phyloP scores from a whole-genome alignment of 345 rosid species.

The Brassica incana region DNA sequence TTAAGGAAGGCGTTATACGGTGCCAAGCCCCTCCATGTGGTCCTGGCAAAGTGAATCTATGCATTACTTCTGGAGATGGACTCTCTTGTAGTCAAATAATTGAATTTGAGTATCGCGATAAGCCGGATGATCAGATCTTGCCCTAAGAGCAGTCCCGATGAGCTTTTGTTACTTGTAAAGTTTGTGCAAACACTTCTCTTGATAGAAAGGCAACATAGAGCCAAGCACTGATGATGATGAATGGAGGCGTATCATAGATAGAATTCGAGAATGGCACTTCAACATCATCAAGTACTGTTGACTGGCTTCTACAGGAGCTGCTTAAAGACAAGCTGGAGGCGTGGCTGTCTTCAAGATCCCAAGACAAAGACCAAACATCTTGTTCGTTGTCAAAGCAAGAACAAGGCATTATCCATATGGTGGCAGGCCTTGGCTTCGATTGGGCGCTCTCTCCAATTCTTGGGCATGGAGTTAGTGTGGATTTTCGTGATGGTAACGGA shows the following conservation, averaged over 20 bases:
- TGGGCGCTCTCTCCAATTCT: conserved; percentile 88
- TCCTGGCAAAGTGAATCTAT: conserved; percentile 76
- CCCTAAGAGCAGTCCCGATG: conserved; percentile 49
- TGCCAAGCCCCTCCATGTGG: conserved; percentile 74
- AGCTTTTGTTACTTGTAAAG: conserved; percentile 63
- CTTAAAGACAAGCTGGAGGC: conserved; percentile 76
- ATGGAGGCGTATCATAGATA: conserved; percentile 61
- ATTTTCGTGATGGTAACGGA: conserved; percentile 88
- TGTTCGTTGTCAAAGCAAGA: conserved; percentile 79
- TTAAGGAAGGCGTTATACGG: conserved; percentile 76
- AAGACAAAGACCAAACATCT: conserved; percentile 38
- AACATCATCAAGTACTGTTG: conserved; percentile 54
- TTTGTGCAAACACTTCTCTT: conserved; percentile 73
- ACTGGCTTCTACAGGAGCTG: conserved; percentile 86
- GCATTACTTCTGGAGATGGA: conserved; percentile 68
- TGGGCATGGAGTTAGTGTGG: conserved; percentile 57
- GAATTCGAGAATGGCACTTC: conserved; percentile 58
- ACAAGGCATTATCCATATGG: conserved; percentile 85
- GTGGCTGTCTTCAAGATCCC: conserved; percentile 71
- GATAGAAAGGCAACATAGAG: conserved; percentile 41
- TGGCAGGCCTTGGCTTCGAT: conserved; percentile 85
- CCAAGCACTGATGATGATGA: conserved; percentile 49
- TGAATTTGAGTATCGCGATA: conserved; percentile 70
- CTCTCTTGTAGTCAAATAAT: conserved; percentile 75
- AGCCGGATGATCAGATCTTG: conserved; percentile 33